phyloP scores from a whole-genome alignment of 2,329 filamentous ascomycete genomes.

The Beauveria medogensis region DNA sequence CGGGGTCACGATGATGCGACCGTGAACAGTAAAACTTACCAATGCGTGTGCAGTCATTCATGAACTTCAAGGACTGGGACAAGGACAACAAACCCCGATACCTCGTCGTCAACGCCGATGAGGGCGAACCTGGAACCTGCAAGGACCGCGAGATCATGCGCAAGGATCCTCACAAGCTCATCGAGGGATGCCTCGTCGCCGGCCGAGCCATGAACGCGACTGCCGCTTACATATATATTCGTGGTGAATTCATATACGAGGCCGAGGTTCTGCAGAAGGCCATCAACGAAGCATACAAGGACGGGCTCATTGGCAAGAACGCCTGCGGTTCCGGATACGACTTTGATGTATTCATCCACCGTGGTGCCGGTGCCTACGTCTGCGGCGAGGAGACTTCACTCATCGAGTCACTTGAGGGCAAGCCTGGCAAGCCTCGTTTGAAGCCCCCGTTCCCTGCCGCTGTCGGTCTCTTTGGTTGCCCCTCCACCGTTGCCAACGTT shows the following conservation, averaged over 20 bases:
- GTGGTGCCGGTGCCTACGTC: slow-evolving; percentile 94
- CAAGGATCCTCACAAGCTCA: slow-evolving; percentile 97
- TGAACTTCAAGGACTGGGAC: slow-evolving; percentile 99
- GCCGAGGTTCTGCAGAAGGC: slow-evolving; percentile 87
- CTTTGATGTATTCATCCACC: slow-evolving; percentile 95
- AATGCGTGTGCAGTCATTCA: slow-evolving; percentile 66
- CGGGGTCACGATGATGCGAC: slow-evolving; percentile 2
- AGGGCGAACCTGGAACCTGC: slow-evolving; percentile 97
- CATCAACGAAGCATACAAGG: slow-evolving; percentile 95
- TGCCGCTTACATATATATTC: slow-evolving; percentile 98
- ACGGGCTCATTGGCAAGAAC: slow-evolving; percentile 94
- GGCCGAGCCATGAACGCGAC: slow-evolving; percentile 98
- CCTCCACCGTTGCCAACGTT: slow-evolving; percentile 95
- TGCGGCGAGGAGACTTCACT: slow-evolving; percentile 97
- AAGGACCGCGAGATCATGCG: slow-evolving; percentile 99
- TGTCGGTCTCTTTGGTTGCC: slow-evolving; percentile 95
- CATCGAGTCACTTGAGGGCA: slow-evolving; percentile 96
- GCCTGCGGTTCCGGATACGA: slow-evolving; percentile 95
- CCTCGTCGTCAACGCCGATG: slow-evolving; percentile 95
- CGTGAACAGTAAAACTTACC: slow-evolving; percentile 12
- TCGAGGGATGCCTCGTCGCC: slow-evolving; percentile 93
- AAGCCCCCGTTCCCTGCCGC: slow-evolving; percentile 98
- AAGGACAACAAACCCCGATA: slow-evolving; percentile 95
- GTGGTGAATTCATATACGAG: slow-evolving; percentile 96
- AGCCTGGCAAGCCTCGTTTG: slow-evolving; percentile 94